Evolutionary conservation across 345 rosid species (phyloP), one percentile per base, ranked within the genome.

Genomic region (Populus nigra): DNA sequence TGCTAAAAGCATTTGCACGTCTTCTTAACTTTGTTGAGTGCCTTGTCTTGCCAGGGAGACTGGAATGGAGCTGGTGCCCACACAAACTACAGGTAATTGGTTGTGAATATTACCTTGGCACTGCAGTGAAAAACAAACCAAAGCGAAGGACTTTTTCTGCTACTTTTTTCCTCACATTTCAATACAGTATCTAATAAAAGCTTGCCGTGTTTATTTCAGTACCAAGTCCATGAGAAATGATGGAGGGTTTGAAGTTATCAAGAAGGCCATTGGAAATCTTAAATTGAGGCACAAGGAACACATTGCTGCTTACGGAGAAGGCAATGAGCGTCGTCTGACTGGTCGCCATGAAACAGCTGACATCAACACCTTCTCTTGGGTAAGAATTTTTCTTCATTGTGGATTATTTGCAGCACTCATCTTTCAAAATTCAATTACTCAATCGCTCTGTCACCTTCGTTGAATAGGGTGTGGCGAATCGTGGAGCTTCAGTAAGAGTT

Each of bases 51-150:
- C 16, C 74, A 79, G 82, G 82, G 82, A 29, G 78, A 79, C 39
- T 74, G 82, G 82, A 79, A 79, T 49, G 82, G 82, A 2, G 82
- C 82, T 61, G 78, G 82, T 45, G 78, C 82, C 22, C 82, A 79
- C 75, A 70, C 78, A 1, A 79, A 79, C 50, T 79, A 74, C 72
- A 80, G 83, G 83, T 75, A 39, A 7, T 3, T 43, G 12, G 47
- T 13, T 43, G 47, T 41, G 47, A 41, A 41, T 41, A 10, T 41
- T 12, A 41, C 47, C 3, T 43, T 0, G 47, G 0, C 11, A 43
- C 47, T 43, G 15, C 47, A 43, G 47, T 43, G 47, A 43, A 43
- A 41, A 43, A 43, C 47, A 43, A 2, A 3, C 36, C 36, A 33
- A 33, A 33, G 36, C 36, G 36, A 33, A 33, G 36, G 36, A 4